Percentiles rank a stretch among this genome's conserved stretches.
Conservation (phyloP, 345 rosid species). For the Eucalyptus globulus region DNA sequence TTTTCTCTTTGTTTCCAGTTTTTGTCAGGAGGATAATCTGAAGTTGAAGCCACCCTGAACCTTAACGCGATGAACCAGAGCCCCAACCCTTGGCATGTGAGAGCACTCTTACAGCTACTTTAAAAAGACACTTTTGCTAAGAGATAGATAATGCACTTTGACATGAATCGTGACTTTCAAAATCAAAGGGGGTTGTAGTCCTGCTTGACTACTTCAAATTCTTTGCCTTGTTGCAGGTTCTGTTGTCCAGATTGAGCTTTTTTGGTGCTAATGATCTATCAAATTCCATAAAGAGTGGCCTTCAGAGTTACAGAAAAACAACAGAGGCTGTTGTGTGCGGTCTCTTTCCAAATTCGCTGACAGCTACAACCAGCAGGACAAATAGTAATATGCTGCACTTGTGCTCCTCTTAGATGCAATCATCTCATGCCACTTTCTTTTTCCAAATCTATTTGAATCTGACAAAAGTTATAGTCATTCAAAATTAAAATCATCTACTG, state of each 20-base stretch:
- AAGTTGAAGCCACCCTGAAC: too few relatives aligned
- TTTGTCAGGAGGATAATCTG: too few relatives aligned
- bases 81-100: too few relatives aligned
- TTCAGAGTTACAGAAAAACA: slow-evolving; percentile 53
- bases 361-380: slow-evolving; percentile 78
- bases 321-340: slow-evolving; percentile 96
- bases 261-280: slow-evolving; percentile 47
- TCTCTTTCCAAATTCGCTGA: slow-evolving; percentile 76
- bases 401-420: background rate
- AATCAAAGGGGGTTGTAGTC: background rate
- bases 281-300: slow-evolving; percentile 39
- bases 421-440: background rate
- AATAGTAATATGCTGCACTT: slow-evolving; percentile 26
- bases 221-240: slow-evolving; percentile 34
- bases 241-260: slow-evolving; percentile 73
- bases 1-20: too few relatives aligned
- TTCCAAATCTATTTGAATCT: background rate
- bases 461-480: too few relatives aligned
- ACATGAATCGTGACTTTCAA: background rate
- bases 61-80: too few relatives aligned
- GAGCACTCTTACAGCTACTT: background rate
- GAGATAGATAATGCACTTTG: background rate
- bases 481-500: background rate
- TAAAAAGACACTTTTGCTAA: background rate
- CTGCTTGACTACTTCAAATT: background rate